Evolutionary conservation across 1,139 yeast species (phyloP), one percentile per base, ranked within the genome.

Genomic region (Saccharomyces uvarum): DNA sequence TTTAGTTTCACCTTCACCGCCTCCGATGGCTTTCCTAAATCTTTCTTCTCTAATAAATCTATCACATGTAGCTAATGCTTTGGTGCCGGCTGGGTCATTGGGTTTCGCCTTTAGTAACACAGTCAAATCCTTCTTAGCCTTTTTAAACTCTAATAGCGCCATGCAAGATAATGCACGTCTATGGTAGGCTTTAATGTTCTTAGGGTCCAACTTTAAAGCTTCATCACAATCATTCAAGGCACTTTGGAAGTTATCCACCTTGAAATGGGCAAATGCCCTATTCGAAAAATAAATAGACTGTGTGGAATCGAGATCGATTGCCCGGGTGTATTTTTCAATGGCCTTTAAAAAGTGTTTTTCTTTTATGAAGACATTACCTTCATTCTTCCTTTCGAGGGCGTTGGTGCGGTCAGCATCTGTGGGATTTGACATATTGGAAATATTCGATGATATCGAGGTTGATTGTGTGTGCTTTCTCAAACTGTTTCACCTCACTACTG

Each of bases 231-330:
- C 97, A 16, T 72, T 75, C 3, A 91, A 80, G 1, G 97, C 96
- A 51, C 82, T 77, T 1, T 97, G 98, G 70, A 86, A 91, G 63
- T 84, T 85, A 68, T 93, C 99, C 54, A 84, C 72, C 68, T 88
- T 88, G 67, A 91, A 82, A 62, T 90, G 85, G 1, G 89, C 96
- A 59, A 89, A 95, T 0, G 99, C 97, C 59, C 97, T 77, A 72
- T 93, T 93, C 31, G 97, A 84, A 68, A 75, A 88, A 65, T 83
- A 86, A 19, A 91, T 81, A 1, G 95, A 88, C 58, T 85, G 82
- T n/a, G 75, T 64, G 4, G 80, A 73, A 63, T 86, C 86, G 24
- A 84, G 66, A 47, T 78, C 84, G 52, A 91, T 87, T n/a, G 97
- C 98, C 62, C 78, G 70, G 2, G 93, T 80, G 68, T 93, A 93